Percentiles rank a stretch among this genome's conserved stretches.
phyloP scores from a whole-genome alignment of 306 rosid species.

The Prunus campanulata region DNA sequence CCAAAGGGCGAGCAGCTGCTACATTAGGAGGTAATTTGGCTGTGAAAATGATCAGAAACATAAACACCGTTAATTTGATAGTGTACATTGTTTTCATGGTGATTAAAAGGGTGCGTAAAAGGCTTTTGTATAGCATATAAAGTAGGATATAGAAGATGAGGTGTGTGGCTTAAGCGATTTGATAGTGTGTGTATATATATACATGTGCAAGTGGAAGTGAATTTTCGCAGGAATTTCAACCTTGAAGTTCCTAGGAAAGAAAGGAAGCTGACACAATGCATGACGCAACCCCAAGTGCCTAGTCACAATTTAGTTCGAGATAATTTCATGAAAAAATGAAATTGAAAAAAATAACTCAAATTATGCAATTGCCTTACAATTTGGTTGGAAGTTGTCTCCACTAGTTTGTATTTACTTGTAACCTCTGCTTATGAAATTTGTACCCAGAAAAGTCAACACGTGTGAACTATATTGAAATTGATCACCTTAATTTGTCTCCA shows the following conservation, averaged over 20 bases:
- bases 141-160: too few relatives aligned
- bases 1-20: neutral
- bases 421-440: neutral
- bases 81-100: neutral
- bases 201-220: too few relatives aligned
- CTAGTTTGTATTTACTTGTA: neutral
- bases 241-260: neutral
- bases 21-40: neutral
- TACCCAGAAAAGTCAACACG: neutral
- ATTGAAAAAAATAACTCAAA: neutral
- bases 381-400: neutral
- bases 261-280: neutral
- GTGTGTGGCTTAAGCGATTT: too few relatives aligned
- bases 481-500: too few relatives aligned
- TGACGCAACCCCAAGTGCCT: neutral
- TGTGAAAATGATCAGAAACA: neutral
- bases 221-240: too few relatives aligned
- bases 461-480: neutral
- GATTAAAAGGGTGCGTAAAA: too few relatives aligned
- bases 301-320: neutral
- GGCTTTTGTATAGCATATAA: too few relatives aligned
- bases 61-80: neutral
- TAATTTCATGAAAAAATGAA: neutral
- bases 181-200: too few relatives aligned
- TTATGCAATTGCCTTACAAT: neutral